Percentiles rank a stretch among this genome's conserved stretches.
phyloP scores from a whole-genome alignment of 257 asterid species.

The Rubia yunnanensis region DNA sequence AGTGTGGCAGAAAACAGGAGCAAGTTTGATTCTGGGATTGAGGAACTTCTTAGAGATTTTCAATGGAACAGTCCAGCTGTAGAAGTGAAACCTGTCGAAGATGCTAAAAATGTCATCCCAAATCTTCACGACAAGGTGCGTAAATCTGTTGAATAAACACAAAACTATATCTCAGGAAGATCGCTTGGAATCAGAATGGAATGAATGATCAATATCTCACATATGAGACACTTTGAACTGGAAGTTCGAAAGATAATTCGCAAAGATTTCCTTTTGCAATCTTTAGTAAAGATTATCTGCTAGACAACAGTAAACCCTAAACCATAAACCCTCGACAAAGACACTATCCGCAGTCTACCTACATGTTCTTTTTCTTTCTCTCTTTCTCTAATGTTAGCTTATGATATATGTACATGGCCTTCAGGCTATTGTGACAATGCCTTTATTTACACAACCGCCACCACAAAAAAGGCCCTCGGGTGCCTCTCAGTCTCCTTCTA shows the following conservation, averaged over 20 bases:
- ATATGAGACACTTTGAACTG: neutral
- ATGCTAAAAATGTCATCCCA: neutral
- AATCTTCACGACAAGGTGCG: constrained; percentile 13
- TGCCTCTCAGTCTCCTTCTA: neutral
- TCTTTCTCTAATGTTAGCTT: neutral
- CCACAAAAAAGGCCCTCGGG: constrained; percentile 11
- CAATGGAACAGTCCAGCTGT: constrained; percentile 16
- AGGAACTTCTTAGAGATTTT: constrained; percentile 28
- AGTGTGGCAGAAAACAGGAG: constrained; percentile 9
- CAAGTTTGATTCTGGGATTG: constrained; percentile 33
- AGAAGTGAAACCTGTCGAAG: constrained; percentile 4
- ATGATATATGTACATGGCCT: neutral
- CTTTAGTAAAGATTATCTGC: no score
- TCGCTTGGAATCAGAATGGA: no score
- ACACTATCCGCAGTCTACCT: no score
- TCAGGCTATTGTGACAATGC: neutral
- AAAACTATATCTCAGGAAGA: neutral
- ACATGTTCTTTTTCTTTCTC: neutral
- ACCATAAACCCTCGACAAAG: no score
- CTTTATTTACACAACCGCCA: neutral
- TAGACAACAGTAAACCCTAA: neutral
- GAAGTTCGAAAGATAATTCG: neutral
- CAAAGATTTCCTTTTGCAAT: neutral
- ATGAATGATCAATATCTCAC: neutral
- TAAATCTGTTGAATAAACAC: neutral